Base-by-base conservation (phyloP, 306 rosid genomes). In the Alnus rubra region DNA sequence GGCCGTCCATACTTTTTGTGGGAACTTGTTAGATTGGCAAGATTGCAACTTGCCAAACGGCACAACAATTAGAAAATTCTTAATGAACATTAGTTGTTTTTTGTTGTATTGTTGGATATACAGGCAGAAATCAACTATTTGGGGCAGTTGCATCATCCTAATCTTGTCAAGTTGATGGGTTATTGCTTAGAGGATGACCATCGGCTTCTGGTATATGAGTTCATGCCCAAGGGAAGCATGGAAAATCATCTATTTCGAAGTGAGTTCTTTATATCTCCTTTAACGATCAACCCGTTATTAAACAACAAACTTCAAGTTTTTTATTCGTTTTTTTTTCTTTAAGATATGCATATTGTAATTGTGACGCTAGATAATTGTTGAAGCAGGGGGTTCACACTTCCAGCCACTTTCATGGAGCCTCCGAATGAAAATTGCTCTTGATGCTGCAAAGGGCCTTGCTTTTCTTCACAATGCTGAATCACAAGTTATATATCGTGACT, bases 91-190 rank as follows among this genome's bases (percentile, higher is more conserved):
- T 76, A 23, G 56, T 73, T 77, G 33, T 62, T 50, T 48, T 78
- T 72, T 48, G 67, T 74, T 74, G 59, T 64, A 47, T 73, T 30
- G 55, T 52, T 81, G 82, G 82, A 50, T 5, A 37, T 71, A 14
- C 86, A 93, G 99, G 88, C 98, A 39, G 98, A 95, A 87, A 95
- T 95, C 79, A 95, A 93, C 87, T 95, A 95, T 86, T 93, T 95
- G 3, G 99, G 99, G 70, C 96, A 84, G 82, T 85, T 95, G 52
- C 92, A 82, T 69, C 98, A 95, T 87, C 98, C 97, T 69, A 91
- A 95, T 87, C 97, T 95, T 65, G 99, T 95, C 80, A 95, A 90
- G 84, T 78, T 95, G 83, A 84, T 95, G 75, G 99, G 97, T 71
- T 93, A 90, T 84, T 95, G 99, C 90, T 78, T 89, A 28, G 98